A percentile compares a stretch with the other conserved stretches of the same genome.
These are phyloP conservation scores for Ustilago trichophora DNA, from an alignment of 1,284 basidiomycete genomes.

Conservation along the genomic window DNA sequence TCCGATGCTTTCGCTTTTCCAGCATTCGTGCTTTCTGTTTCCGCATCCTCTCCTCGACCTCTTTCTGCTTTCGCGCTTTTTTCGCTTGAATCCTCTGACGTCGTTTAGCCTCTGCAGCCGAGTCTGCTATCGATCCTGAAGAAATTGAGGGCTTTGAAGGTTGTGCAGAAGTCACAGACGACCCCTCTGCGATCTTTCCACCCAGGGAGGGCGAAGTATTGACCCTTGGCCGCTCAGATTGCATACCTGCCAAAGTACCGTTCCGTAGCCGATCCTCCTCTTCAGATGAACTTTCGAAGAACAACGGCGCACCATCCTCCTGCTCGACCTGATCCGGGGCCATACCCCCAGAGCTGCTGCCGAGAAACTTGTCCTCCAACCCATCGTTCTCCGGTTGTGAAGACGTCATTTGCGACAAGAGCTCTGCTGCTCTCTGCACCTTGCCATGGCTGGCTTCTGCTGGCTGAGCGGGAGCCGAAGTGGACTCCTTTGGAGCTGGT, in stretches of 20 bases:
- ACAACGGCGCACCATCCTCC: constrained; percentile 7
- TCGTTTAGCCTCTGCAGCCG: too few relatives aligned
- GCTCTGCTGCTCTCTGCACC: too few relatives aligned
- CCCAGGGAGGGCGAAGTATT: constrained; percentile 13
- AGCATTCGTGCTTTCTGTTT: too few relatives aligned
- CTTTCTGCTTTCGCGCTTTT: background rate
- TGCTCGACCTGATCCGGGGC: background rate
- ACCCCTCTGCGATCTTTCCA: constrained; percentile 5
- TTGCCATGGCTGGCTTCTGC: background rate
- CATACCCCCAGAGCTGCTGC: constrained; percentile 2
- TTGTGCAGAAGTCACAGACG: background rate
- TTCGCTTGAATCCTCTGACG: background rate
- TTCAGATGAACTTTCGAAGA: constrained; percentile 14
- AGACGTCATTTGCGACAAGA: too few relatives aligned
- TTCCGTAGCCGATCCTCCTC: constrained; percentile 14
- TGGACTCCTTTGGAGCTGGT: background rate
- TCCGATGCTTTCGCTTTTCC: background rate
- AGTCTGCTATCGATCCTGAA: too few relatives aligned
- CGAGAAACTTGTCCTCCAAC: constrained; percentile 20
- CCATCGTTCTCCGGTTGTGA: background rate
- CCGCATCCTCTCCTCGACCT: background rate
- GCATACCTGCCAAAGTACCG: background rate
- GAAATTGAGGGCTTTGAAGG: background rate
- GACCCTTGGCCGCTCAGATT: constrained; percentile 1
- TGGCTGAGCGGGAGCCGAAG: background rate